Base-by-base conservation (phyloP, 2,329 filamentous ascomycete genomes). In the Ilyonectria destructans region DNA sequence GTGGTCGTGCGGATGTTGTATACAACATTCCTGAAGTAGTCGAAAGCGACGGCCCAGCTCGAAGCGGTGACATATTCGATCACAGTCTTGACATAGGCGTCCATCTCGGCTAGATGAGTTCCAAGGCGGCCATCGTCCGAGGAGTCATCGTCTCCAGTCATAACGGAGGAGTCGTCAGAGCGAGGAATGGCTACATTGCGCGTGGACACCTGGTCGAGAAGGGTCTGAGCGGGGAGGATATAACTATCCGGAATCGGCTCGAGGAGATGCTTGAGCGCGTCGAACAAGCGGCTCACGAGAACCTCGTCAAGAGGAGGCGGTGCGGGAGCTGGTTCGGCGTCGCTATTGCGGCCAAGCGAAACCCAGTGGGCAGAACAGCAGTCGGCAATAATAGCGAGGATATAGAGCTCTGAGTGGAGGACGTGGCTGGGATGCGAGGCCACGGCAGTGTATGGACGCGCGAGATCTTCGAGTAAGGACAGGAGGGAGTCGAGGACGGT, bases 21-120 rank as follows among this genome's bases (percentile, higher is more conserved):
- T 37, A 90, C 81, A 54, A 86, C 81, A 69, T 79, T 83, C 67
- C 86, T 85, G 62, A 91, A 80, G 73, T 89, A 89, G 55, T 90
- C 88, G 62, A 91, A 88, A 3, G 88, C 85, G 45, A 84, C 79
- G 33, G 83, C 72, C 91, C 91, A 93, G 73, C 86, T 92, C 2
- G 89, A 89, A 8, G 89, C 90, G 15, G 89, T 91, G 66, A 91
- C 80, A 71, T 89, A 93, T 76, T 92, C 90, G 37, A 91, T 82
- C 17, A 92, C 84, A 6, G 79, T 82, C 77, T 88, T 87, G 73
- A 89, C 83, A 71, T 87, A 83, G 8, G 80, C 80, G 74, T 92
- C 90, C 59, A 91, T 82, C 58, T 87, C 83, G 19, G 80, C 73
- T 12, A 81, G 76, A 55, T 83, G 83, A 12, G 80, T 75, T 17